Conservation (phyloP, 139 green algal genomes). For the Pleodorina starrii region DNA sequence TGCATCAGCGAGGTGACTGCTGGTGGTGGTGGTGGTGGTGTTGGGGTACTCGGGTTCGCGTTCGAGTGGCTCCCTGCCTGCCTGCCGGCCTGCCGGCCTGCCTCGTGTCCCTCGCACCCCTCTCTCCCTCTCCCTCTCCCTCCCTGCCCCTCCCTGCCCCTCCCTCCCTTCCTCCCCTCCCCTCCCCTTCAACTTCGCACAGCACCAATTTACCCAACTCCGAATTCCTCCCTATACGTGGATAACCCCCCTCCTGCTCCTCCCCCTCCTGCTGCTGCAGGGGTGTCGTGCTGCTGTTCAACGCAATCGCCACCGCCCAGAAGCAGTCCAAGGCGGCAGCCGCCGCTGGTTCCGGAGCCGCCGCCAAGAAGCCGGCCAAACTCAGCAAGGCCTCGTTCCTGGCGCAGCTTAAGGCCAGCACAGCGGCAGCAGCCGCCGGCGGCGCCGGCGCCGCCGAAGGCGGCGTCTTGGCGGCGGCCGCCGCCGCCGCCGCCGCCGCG, state of each 20-base stretch:
- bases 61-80: too few relatives aligned
- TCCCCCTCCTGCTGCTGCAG: slow-evolving; percentile 33
- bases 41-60: too few relatives aligned
- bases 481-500: slow-evolving; percentile 19
- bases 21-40: too few relatives aligned
- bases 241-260: too few relatives aligned
- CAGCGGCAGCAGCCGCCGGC: background rate
- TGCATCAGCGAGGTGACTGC: too few relatives aligned
- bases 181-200: too few relatives aligned
- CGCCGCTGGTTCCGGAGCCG: slow-evolving; percentile 46
- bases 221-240: too few relatives aligned
- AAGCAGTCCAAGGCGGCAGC: slow-evolving; percentile 46
- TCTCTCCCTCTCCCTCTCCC: background rate
- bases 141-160: background rate
- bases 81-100: too few relatives aligned
- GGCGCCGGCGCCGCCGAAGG: background rate
- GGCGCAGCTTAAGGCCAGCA: slow-evolving; percentile 72
- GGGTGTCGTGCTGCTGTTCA: slow-evolving; percentile 93
- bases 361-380: slow-evolving; percentile 64
- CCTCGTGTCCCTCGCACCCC: too few relatives aligned
- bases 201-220: too few relatives aligned
- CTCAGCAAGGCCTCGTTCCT: slow-evolving; percentile 80
- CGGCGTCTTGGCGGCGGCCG: slow-evolving; percentile 31
- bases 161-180: background rate
- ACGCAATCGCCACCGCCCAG: slow-evolving; percentile 88